phyloP scores from a whole-genome alignment of 2,329 filamentous ascomycete species.

The Talaromyces pinophilus region DNA sequence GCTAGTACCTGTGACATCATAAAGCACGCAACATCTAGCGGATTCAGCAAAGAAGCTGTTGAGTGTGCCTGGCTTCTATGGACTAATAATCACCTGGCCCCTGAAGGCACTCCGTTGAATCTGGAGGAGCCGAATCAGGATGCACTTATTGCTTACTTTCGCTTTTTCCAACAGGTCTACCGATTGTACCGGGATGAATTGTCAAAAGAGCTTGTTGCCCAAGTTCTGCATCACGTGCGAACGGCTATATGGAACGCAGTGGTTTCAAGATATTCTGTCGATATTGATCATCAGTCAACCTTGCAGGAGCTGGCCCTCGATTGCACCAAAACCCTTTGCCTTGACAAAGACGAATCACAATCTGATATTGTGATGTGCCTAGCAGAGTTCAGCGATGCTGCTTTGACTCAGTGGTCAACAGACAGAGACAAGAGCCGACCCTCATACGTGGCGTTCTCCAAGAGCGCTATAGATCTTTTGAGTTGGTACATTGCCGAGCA shows the following conservation, averaged over 20 bases:
- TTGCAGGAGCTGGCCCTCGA: slow-evolving; percentile 39
- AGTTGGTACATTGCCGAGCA: slow-evolving; percentile 44
- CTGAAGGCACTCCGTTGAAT: slow-evolving; percentile 45
- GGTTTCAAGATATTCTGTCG: slow-evolving; percentile 41
- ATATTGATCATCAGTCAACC: slow-evolving; percentile 42
- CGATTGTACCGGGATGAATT: slow-evolving; percentile 68
- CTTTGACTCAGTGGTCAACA: slow-evolving; percentile 41
- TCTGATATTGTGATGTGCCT: slow-evolving; percentile 48
- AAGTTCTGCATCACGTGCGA: slow-evolving; percentile 71
- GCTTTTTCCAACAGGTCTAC: slow-evolving; percentile 75
- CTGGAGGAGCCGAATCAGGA: slow-evolving; percentile 69
- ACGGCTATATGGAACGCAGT: slow-evolving; percentile 71
- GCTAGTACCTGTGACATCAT: slow-evolving; percentile 67
- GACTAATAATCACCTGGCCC: slow-evolving; percentile 64
- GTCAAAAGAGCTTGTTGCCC: slow-evolving; percentile 61
- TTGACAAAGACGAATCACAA: slow-evolving; percentile 42
- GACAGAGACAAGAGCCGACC: slow-evolving; percentile 55
- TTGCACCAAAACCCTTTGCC: slow-evolving; percentile 39
- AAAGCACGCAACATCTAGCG: slow-evolving; percentile 46
- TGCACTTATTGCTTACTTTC: slow-evolving; percentile 81
- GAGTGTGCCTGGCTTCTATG: slow-evolving; percentile 69
- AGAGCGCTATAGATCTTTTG: slow-evolving; percentile 72
- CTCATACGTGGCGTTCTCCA: slow-evolving; percentile 88
- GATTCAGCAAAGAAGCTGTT: slow-evolving; percentile 52
- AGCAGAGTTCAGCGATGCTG: slow-evolving; percentile 69